Conservation (phyloP, 2,329 filamentous ascomycete genomes). For the Dactylellina leptospora region DNA sequence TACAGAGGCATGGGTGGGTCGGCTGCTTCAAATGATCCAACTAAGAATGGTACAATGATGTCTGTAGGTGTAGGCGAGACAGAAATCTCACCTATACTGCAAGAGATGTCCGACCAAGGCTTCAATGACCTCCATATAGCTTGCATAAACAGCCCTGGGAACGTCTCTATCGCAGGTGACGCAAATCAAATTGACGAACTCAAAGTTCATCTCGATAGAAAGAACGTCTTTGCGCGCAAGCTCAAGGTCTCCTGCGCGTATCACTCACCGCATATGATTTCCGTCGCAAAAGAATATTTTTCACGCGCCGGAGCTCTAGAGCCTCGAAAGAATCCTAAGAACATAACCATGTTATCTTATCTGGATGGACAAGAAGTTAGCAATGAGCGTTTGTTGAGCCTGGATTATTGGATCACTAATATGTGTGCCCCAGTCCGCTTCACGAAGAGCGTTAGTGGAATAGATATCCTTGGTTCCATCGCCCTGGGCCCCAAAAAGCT, state of each 20-base stretch:
- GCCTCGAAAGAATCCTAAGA: not conserved
- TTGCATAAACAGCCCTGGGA: slow-evolving; percentile 58
- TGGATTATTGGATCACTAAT: slow-evolving; percentile 33
- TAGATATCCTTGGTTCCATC: slow-evolving; percentile 10
- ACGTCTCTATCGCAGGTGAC: slow-evolving; percentile 57
- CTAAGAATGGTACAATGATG: slow-evolving; percentile 59
- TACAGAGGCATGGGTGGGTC: slow-evolving; percentile 59
- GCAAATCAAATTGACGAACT: slow-evolving; percentile 55
- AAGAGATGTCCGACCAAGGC: slow-evolving; percentile 2
- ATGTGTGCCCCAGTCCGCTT: slow-evolving; percentile 21
- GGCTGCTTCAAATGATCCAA: not conserved
- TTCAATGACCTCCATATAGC: slow-evolving; percentile 9
- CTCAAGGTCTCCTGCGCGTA: slow-evolving; percentile 58
- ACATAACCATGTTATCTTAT: not conserved
- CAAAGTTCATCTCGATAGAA: slow-evolving; percentile 45
- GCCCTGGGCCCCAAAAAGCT: slow-evolving; percentile 5
- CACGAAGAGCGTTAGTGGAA: not conserved
- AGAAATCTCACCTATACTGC: slow-evolving; percentile 15
- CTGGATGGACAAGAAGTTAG: slow-evolving; percentile 14
- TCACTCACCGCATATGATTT: slow-evolving; percentile 62
- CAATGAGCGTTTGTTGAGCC: not conserved
- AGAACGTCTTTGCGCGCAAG: slow-evolving; percentile 5
- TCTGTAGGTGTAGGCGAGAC: slow-evolving; percentile 60
- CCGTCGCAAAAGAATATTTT: not conserved
- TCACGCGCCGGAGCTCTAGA: not conserved